Percentiles rank a stretch among this genome's conserved stretches.
Conservation (phyloP, 192 early-diverging fungal genomes). For the Linderina pennispora region DNA sequence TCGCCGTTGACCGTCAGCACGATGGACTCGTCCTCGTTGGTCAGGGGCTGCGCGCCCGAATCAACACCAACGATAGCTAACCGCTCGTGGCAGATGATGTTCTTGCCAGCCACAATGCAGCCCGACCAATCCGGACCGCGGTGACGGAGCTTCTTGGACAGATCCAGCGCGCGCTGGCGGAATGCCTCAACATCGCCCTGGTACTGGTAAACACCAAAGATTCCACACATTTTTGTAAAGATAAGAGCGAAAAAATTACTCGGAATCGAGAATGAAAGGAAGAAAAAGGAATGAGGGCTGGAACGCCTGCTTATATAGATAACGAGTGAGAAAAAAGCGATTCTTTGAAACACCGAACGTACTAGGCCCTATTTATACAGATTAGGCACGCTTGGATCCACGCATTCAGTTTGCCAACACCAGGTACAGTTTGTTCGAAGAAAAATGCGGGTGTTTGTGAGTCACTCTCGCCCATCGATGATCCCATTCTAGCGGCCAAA, state of each 20-base stretch:
- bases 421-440: too few relatives aligned
- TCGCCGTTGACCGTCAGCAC: conserved; percentile 95
- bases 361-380: too few relatives aligned
- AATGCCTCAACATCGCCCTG: conserved; percentile 67
- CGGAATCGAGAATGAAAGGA: too few relatives aligned
- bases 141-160: conserved; percentile 80
- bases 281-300: background rate
- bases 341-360: too few relatives aligned
- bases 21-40: conserved; percentile 82
- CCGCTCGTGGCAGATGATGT: conserved; percentile 95
- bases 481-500: too few relatives aligned
- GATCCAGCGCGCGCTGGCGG: conserved; percentile 75
- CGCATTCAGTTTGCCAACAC: too few relatives aligned
- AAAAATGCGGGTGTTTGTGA: too few relatives aligned
- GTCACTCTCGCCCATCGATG: too few relatives aligned
- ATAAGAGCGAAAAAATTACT: background rate
- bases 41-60: conserved; percentile 92
- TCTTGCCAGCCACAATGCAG: conserved; percentile 71
- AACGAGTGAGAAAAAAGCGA: background rate
- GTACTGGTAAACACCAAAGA: conserved; percentile 92
- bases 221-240: conserved; percentile 80
- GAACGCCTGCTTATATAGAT: too few relatives aligned
- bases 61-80: conserved; percentile 98
- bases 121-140: conserved; percentile 99
- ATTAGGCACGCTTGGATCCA: too few relatives aligned